Conservation (phyloP, 768 basidiomycete species). For the Psilocybe tampanensis region DNA sequence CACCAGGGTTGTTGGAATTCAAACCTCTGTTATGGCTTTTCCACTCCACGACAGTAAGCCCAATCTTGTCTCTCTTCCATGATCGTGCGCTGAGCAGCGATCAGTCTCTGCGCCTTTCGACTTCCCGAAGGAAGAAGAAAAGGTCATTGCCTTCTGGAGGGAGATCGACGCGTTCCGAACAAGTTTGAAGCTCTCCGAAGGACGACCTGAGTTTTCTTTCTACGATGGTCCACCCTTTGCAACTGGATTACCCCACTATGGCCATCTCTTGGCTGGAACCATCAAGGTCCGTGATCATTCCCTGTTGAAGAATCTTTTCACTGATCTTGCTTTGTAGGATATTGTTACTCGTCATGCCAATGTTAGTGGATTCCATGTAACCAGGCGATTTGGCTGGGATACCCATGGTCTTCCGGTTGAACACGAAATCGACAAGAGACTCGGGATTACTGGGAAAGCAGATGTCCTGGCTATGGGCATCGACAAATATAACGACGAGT, state of each 20-base stretch:
- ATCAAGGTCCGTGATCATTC: constrained; percentile 71
- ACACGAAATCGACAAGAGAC: constrained; percentile 97
- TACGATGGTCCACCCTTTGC: constrained; percentile 98
- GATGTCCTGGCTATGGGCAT: constrained; percentile 97
- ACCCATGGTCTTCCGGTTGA: constrained; percentile 98
- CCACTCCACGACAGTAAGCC: constrained; percentile 64
- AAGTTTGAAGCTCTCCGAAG: constrained; percentile 89
- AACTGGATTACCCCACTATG: constrained; percentile 95
- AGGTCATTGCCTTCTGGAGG: constrained; percentile 88
- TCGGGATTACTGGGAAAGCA: constrained; percentile 88
- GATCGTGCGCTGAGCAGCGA: constrained; percentile 7
- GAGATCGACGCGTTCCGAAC: constrained; percentile 99
- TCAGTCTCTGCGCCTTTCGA: constrained; percentile 77
- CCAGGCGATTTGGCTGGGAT: constrained; percentile 97
- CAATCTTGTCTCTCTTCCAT: constrained; percentile 7
- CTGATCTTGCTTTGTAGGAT: constrained; percentile 58
- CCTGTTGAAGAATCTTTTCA: not conserved
- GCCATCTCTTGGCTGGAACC: constrained; percentile 89
- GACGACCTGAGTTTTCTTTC: constrained; percentile 89
- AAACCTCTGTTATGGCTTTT: constrained; percentile 7
- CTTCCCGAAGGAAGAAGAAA: constrained; percentile 88
- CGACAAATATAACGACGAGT: constrained; percentile 96
- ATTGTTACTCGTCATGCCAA: constrained; percentile 97
- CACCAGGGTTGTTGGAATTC: not conserved
- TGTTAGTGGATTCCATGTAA: constrained; percentile 89